Percentiles rank a stretch among this genome's conserved stretches.
Conservation (phyloP, 164 flowering plant species). For the Sextonia rubra region DNA sequence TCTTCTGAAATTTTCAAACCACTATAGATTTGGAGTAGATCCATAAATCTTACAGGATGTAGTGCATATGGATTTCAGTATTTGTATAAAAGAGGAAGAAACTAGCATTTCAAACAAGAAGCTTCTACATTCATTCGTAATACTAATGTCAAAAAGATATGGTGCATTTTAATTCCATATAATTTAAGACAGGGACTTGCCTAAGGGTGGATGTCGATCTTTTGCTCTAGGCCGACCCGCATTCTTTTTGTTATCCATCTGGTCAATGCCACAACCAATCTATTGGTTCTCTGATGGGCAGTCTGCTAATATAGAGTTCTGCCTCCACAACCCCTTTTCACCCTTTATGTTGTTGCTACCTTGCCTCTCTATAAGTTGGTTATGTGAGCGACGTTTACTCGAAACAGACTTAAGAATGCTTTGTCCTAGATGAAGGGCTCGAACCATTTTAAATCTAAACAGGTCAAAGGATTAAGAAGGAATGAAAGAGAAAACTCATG, state of each 20-base stretch:
- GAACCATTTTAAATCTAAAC: conserved; percentile 26
- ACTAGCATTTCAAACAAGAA: background rate
- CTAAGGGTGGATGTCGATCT: conserved; percentile 23
- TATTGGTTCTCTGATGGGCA: conserved; percentile 13
- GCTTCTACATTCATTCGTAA: background rate
- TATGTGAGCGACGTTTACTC: background rate
- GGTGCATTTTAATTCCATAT: background rate
- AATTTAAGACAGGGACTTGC: conserved; percentile 9
- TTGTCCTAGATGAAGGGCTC: conserved; percentile 25
- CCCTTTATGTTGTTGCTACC: conserved; percentile 8
- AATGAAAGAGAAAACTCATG: conserved; percentile 4
- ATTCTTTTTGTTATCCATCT: conserved; percentile 20
- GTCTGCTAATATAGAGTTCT: background rate
- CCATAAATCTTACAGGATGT: too few species aligned
- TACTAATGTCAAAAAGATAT: background rate
- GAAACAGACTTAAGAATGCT: conserved; percentile 2
- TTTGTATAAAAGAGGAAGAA: background rate
- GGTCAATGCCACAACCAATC: conserved; percentile 13
- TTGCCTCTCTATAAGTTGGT: background rate
- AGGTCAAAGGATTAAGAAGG: background rate
- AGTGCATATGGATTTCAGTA: background rate
- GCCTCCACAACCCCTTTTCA: conserved; percentile 16
- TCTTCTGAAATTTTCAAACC: background rate
- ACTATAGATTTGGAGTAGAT: background rate
- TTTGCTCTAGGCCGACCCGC: conserved; percentile 6